Percentiles rank a stretch among this genome's conserved stretches.
These are phyloP conservation scores for Nakazawaea peltata DNA, from an alignment of 805 yeast genomes.

Conservation along the genomic window DNA sequence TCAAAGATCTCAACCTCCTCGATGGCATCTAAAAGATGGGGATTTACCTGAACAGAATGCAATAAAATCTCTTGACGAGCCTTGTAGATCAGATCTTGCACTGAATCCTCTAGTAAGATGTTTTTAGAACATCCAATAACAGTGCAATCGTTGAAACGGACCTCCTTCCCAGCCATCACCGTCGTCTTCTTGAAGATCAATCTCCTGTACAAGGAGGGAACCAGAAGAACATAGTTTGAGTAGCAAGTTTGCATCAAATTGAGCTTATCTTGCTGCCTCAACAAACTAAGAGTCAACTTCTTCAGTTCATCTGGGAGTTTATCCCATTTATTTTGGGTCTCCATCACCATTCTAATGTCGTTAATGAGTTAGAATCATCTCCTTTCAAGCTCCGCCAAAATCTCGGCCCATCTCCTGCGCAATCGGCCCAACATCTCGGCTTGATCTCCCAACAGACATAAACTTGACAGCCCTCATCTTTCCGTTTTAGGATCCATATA, in stretches of 20 bases:
- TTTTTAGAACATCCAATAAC: constrained; percentile 29
- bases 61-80: constrained; percentile 32
- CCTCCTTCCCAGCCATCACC: constrained; percentile 14
- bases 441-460: too few species aligned
- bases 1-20: constrained; percentile 27
- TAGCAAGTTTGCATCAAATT: constrained; percentile 24
- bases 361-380: too few species aligned
- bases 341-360: not conserved
- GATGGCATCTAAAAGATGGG: constrained; percentile 24
- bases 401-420: too few species aligned
- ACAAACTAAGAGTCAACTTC: too few species aligned
- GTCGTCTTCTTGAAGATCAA: constrained; percentile 29
- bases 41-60: constrained; percentile 27
- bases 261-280: constrained; percentile 31
- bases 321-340: not conserved
- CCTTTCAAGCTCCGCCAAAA: too few species aligned
- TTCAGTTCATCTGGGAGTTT: not conserved
- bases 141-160: constrained; percentile 24
- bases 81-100: constrained; percentile 27
- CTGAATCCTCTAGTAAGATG: constrained; percentile 23
- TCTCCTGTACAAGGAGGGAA: constrained; percentile 26
- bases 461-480: too few species aligned
- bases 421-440: too few species aligned
- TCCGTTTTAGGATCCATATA: too few species aligned
- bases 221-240: constrained; percentile 21